Evolutionary conservation across 306 rosid genomes (phyloP).

Genomic region (Trifolium subterraneum): DNA sequence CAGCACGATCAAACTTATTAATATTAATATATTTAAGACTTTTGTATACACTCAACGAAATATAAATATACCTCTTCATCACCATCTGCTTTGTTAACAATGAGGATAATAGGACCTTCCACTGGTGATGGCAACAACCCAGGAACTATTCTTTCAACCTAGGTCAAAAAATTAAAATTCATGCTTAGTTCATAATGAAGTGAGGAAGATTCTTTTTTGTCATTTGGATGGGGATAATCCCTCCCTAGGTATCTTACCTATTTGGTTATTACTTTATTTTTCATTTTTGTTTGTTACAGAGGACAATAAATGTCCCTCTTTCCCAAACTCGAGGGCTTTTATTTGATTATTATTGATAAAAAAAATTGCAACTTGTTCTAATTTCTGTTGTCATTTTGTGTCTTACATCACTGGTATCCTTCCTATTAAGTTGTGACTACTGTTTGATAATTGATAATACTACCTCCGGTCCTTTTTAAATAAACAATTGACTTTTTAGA

Average conservation of each 20-base stretch:
- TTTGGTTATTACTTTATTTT: slow-evolving; percentile 21
- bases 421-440: background rate
- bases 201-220: background rate
- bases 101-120: slow-evolving; percentile 77
- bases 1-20: slow-evolving; percentile 43
- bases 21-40: slow-evolving; percentile 26
- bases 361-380: slow-evolving; percentile 1
- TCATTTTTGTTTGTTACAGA: slow-evolving; percentile 9
- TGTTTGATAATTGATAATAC: background rate
- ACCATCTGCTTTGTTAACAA: slow-evolving; percentile 91
- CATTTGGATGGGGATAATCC: slow-evolving; percentile 21
- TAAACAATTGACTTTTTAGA: no score
- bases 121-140: slow-evolving; percentile 74
- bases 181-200: slow-evolving; percentile 22
- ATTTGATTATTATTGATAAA: slow-evolving; percentile 1
- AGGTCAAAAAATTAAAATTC: slow-evolving; percentile 45
- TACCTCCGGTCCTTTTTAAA: no score
- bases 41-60: slow-evolving; percentile 1
- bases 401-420: slow-evolving; percentile 25
- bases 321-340: slow-evolving; percentile 8
- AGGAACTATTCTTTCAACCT: slow-evolving; percentile 94
- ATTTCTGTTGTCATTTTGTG: background rate
- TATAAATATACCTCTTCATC: slow-evolving; percentile 85
- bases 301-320: background rate
- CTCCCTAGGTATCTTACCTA: background rate